Base-by-base conservation (phyloP, 1,284 basidiomycete species). In the Leccinum angustisporum region DNA sequence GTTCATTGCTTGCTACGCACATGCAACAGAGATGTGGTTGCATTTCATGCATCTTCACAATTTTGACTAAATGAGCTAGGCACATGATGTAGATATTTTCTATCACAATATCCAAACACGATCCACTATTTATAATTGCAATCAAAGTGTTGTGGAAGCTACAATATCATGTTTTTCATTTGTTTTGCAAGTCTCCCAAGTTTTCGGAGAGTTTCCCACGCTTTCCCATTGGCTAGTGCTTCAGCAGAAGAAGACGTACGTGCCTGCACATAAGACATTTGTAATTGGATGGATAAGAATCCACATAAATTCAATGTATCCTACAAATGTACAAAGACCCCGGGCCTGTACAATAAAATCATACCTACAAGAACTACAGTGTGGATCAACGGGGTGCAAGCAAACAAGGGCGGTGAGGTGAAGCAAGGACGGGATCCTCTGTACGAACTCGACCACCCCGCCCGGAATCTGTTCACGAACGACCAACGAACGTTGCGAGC, bases 401-500 rank as follows among this genome's bases (percentile, higher is more conserved):
- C 34, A 36, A 36, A 36, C 34, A 36, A 36, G 21, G 21, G 21
- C 21, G 21, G 34, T 36, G 6, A 36, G 34, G 34, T 36, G 2
- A 36, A 36, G 34, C 34, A 14, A 36, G 34, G 34, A 36, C 13
- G 34, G 34, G 34, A 83, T 78, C 63, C 80, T 73, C 72, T 87
- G 83, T 33, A 83, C 27, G 27, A 27, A 86, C 67, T 88, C 83
- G 18, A 85, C 73, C 11, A 88, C 74, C 1, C 88, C 90, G 1
- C 84, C 88, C 0, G 84, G 87, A 60, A 90, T 85, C 63, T 82
- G 81, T 38, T 78, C 78, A 38, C n/a, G n/a, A n/a, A n/a, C n/a
- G n/a, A n/a, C n/a, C n/a, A n/a, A n/a, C n/a, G n/a, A n/a, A n/a
- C n/a, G n/a, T n/a, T n/a, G 77, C 80, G 16, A 91, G 76, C 83